Percentiles rank a stretch among this genome's conserved stretches.
Conservation (phyloP, 1,284 basidiomycete species). For the Leccinum subrobustum region DNA sequence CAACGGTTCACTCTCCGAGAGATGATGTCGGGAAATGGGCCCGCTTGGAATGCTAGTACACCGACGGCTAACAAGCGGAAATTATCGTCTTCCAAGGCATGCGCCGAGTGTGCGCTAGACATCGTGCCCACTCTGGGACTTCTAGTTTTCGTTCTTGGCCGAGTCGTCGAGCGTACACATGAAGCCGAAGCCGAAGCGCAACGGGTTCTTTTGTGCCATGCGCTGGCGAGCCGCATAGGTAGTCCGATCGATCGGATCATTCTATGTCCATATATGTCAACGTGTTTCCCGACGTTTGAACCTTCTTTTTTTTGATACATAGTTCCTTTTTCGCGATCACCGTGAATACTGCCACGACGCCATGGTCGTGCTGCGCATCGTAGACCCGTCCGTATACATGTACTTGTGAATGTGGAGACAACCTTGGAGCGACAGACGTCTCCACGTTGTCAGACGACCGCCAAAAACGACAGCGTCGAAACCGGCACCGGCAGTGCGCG, state of each 20-base stretch:
- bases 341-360: neutral
- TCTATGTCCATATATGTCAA: neutral
- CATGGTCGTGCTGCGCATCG: neutral
- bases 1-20: neutral
- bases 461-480: neutral
- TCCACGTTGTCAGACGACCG: neutral
- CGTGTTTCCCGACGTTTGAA: constrained; percentile 1
- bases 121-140: neutral
- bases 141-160: neutral
- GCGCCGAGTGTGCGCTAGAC: neutral
- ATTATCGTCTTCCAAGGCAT: constrained; percentile 3
- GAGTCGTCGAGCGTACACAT: neutral
- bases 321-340: neutral
- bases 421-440: neutral
- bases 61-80: constrained; percentile 5
- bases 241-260: neutral
- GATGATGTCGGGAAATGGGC: constrained; percentile 1
- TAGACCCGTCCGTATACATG: neutral
- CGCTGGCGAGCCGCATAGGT: neutral
- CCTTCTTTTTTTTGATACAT: neutral
- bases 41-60: neutral
- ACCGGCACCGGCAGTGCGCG: neutral
- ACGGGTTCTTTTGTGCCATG: constrained; percentile 5
- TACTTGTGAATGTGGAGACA: neutral
- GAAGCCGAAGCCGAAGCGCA: constrained; percentile 5